phyloP scores from a whole-genome alignment of 805 yeast species.

The Zygosaccharomyces pseudorouxii region DNA sequence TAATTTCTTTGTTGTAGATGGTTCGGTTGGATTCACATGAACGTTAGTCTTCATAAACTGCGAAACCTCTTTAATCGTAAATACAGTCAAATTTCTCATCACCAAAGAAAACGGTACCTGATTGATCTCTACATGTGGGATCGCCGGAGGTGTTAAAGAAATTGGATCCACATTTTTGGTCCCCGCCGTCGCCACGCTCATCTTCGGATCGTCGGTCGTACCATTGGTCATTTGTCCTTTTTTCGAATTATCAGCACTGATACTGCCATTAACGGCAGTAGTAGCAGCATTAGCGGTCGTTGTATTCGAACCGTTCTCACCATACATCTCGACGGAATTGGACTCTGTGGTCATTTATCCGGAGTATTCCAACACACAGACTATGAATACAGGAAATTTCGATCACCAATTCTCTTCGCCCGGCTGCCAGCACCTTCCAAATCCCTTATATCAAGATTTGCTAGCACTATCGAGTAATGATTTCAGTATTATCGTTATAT shows the following conservation, averaged over 20 bases:
- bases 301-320: slow-evolving; percentile 5
- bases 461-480: not conserved
- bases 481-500: not conserved
- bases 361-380: not conserved
- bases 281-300: not conserved
- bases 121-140: slow-evolving; percentile 36
- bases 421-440: not conserved
- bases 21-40: slow-evolving; percentile 21
- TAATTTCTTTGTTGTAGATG: slow-evolving; percentile 52
- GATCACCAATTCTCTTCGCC: not conserved
- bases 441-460: too few relatives aligned
- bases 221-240: not conserved
- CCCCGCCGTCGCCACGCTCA: slow-evolving; percentile 1
- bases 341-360: slow-evolving; percentile 20
- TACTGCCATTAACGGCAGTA: not conserved
- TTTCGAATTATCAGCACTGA: not conserved
- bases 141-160: slow-evolving; percentile 17
- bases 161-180: not conserved
- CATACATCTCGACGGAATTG: slow-evolving; percentile 15
- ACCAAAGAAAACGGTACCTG: slow-evolving; percentile 32
- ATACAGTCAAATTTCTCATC: slow-evolving; percentile 32
- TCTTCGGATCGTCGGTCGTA: not conserved
- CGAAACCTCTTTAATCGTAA: slow-evolving; percentile 32
- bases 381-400: not conserved
- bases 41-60: slow-evolving; percentile 34